A percentile compares a stretch with the other conserved stretches of the same genome.
phyloP scores from a whole-genome alignment of 345 rosid species.

The Eucalyptus cladocalyx region DNA sequence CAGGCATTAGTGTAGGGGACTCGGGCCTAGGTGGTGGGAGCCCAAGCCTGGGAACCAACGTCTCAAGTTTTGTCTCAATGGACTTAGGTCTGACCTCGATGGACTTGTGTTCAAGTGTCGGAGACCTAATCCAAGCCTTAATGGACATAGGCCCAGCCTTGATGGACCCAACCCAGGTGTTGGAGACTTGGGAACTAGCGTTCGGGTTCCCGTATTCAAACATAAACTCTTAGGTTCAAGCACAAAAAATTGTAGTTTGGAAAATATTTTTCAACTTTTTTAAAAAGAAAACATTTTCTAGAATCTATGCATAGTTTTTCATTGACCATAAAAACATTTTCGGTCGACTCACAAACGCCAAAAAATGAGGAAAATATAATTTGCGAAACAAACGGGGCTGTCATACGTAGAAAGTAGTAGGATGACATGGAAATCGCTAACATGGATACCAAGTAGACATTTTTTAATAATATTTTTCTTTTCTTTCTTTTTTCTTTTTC shows the following conservation, averaged over 20 bases:
- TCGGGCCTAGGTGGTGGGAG: neutral
- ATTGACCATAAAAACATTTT: too few species aligned
- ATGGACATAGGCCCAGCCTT: neutral
- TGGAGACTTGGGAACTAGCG: neutral
- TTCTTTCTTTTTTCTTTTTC: neutral
- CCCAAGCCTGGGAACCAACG: neutral
- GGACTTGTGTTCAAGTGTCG: accelerated
- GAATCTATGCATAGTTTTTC: neutral
- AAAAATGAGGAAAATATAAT: too few species aligned
- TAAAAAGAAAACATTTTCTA: neutral
- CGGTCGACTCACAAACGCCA: accelerated
- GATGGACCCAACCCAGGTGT: neutral
- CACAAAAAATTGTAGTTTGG: neutral
- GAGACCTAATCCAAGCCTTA: neutral
- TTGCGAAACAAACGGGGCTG: accelerated
- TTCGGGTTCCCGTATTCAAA: neutral
- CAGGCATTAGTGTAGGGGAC: accelerated
- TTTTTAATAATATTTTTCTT: too few species aligned
- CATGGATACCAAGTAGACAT: accelerated
- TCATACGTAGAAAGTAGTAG: too few species aligned
- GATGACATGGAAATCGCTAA: neutral
- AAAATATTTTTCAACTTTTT: too few species aligned
- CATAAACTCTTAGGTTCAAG: neutral
- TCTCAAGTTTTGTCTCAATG: neutral
- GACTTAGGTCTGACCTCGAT: neutral